Conservation (phyloP, 2,329 filamentous ascomycete species). For the Parascedosporium putredinis region DNA sequence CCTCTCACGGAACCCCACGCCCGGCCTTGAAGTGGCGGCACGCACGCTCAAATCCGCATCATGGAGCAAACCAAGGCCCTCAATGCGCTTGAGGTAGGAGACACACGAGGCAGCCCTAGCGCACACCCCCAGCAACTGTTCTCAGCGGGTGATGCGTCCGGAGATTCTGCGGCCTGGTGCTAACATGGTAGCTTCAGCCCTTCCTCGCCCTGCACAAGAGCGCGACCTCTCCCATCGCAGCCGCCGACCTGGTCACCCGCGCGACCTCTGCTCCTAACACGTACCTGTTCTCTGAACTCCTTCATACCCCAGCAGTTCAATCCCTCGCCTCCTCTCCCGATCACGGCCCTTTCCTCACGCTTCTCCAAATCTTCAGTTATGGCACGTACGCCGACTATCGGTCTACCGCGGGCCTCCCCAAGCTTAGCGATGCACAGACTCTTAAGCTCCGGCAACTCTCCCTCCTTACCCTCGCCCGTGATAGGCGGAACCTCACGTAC, state of each 20-base stretch:
- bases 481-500: constrained; percentile 63
- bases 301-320: constrained; percentile 70
- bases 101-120: too few species aligned
- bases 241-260: constrained; percentile 74
- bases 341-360: constrained; percentile 50
- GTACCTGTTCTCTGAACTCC: constrained; percentile 89
- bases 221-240: constrained; percentile 71
- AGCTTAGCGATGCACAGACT: constrained; percentile 60
- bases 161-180: constrained; percentile 36
- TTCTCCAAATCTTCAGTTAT: constrained; percentile 85
- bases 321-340: constrained; percentile 49
- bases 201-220: constrained; percentile 84
- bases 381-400: constrained; percentile 75
- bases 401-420: constrained; percentile 47
- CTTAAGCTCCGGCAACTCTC: constrained; percentile 87
- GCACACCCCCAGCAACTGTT: too few species aligned
- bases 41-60: not conserved
- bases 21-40: not conserved
- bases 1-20: too few species aligned
- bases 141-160: too few species aligned
- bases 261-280: constrained; percentile 85
- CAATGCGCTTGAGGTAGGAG: constrained; percentile 51
- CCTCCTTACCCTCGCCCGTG: constrained; percentile 68
- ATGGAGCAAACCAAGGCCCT: constrained; percentile 69
- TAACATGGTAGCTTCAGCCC: constrained; percentile 39